Conservation (phyloP, 257 asterid species). For the Asclepias syriaca region DNA sequence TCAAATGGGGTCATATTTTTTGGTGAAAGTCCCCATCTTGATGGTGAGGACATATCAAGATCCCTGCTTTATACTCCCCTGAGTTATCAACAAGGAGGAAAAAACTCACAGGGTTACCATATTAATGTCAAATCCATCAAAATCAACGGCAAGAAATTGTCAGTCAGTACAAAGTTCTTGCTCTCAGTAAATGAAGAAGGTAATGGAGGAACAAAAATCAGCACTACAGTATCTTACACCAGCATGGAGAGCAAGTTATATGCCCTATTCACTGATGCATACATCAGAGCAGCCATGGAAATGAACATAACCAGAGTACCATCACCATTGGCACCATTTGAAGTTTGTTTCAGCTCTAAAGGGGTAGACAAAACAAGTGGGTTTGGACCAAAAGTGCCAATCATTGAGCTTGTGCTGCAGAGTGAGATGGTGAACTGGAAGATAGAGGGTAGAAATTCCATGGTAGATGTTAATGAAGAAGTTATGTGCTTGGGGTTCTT, state of each 20-base stretch:
- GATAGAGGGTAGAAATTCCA: conserved; percentile 49
- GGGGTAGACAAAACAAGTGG: conserved; percentile 21
- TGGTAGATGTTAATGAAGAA: conserved; percentile 57
- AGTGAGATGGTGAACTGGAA: conserved; percentile 92
- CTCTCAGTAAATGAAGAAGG: conserved; percentile 31
- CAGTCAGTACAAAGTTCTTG: conserved; percentile 2
- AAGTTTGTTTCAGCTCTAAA: conserved; percentile 49
- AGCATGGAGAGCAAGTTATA: conserved; percentile 49
- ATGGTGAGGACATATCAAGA: conserved; percentile 27
- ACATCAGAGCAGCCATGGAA: conserved; percentile 34
- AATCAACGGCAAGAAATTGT: conserved; percentile 42
- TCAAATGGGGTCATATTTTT: conserved; percentile 49
- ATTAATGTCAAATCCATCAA: conserved; percentile 52
- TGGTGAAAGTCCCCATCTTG: conserved; percentile 50
- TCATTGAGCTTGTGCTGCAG: conserved; percentile 62
- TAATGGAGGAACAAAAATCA: conserved; percentile 39
- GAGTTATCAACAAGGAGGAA: conserved; percentile 19
- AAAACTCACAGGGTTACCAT: conserved; percentile 34
- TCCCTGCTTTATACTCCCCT: conserved; percentile 64
- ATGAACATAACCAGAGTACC: conserved; percentile 45
- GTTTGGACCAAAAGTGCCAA: conserved; percentile 41
- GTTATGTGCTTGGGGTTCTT: conserved; percentile 78
- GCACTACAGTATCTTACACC: conserved; percentile 55
- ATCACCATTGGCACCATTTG: conserved; percentile 52
- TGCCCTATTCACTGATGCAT: conserved; percentile 39